Evolutionary conservation across 2,329 filamentous ascomycete species (phyloP).

Genomic region (Amesomyces nigricolor): DNA sequence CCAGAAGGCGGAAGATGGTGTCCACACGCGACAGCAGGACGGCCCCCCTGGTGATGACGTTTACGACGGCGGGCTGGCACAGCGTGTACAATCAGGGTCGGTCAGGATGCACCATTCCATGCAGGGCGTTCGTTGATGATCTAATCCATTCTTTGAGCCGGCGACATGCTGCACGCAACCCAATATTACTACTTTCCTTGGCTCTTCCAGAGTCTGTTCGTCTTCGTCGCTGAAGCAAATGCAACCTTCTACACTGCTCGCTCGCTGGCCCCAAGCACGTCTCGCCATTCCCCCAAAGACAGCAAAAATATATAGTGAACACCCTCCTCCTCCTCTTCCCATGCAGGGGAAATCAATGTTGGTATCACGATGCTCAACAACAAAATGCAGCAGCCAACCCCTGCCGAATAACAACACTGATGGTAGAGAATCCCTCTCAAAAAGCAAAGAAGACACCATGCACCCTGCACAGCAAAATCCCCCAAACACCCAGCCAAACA

Average conservation of each 20-base stretch:
- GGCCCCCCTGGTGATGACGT: not conserved
- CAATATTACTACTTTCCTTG: too few species aligned
- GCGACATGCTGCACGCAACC: not conserved
- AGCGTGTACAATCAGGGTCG: too few species aligned
- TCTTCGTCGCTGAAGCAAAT: too few species aligned
- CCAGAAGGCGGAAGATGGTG: not conserved
- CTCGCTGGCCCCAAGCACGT: too few species aligned
- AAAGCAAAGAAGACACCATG: not conserved
- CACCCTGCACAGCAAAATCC: not conserved
- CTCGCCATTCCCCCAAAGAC: too few species aligned
- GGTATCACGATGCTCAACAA: constrained; percentile 19
- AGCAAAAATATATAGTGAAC: not conserved
- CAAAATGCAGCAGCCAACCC: constrained; percentile 6
- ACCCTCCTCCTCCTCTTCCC: not conserved
- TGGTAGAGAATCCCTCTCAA: too few species aligned
- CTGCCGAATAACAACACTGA: not conserved
- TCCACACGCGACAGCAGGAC: not conserved
- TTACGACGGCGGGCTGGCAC: not conserved
- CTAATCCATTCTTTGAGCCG: not conserved
- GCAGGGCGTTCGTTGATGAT: not conserved
- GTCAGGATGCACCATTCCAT: too few species aligned
- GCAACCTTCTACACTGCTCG: too few species aligned
- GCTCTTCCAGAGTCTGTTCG: too few species aligned
- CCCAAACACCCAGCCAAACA: not conserved
- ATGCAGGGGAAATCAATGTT: constrained; percentile 10